Percentiles rank a stretch among this genome's conserved stretches.
phyloP scores from a whole-genome alignment of 2,329 filamentous ascomycete species.

The Calonectria henricotiae region DNA sequence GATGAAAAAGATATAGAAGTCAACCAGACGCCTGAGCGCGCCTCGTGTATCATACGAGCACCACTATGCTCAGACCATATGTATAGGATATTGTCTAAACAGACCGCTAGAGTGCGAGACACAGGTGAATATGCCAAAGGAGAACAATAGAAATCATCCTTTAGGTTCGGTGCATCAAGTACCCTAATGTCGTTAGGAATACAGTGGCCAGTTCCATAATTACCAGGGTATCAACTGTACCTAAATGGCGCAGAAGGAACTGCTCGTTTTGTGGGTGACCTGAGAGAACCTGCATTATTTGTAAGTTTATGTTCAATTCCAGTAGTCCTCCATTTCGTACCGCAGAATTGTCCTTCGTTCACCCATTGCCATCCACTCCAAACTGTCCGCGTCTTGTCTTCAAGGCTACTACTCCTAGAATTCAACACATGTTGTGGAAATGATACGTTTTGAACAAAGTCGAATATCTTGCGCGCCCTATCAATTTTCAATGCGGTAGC shows the following conservation, averaged over 20 bases:
- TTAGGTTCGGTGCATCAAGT: conserved; percentile 88
- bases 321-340: conserved; percentile 28
- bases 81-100: conserved; percentile 85
- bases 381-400: conserved; percentile 42
- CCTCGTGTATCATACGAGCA: conserved; percentile 67
- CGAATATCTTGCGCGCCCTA: conserved; percentile 77
- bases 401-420: not conserved
- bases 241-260: conserved; percentile 85
- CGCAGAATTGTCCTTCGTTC: conserved; percentile 37
- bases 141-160: conserved; percentile 97
- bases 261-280: conserved; percentile 54
- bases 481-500: conserved; percentile 88
- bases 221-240: conserved; percentile 61
- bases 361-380: conserved; percentile 53
- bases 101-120: conserved; percentile 85
- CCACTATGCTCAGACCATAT: conserved; percentile 87
- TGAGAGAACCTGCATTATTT: conserved; percentile 39
- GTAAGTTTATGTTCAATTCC: conserved; percentile 29
- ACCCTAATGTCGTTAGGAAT: conserved; percentile 70
- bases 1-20: conserved; percentile 96
- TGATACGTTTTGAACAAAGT: conserved; percentile 60
- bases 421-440: conserved; percentile 29
- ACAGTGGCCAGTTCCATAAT: not conserved
- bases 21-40: conserved; percentile 67
- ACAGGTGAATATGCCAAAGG: conserved; percentile 87